These are phyloP conservation scores for Candida stauntonica DNA, from an alignment of 805 yeast species.

Conservation along the genomic window DNA sequence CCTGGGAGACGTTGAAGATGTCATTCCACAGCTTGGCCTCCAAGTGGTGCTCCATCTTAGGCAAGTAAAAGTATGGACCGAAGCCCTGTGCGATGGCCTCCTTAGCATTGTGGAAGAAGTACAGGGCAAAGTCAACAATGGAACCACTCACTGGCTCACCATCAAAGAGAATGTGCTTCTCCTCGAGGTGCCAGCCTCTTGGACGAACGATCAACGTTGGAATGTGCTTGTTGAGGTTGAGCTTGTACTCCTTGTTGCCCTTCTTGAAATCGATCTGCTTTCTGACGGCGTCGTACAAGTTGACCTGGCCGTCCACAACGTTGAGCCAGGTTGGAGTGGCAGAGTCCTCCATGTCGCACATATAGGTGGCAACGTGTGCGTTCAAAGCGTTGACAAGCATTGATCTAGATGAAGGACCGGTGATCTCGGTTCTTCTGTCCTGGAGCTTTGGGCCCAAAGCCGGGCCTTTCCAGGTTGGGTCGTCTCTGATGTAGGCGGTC, in stretches of 20 bases:
- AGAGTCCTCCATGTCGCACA: conserved; percentile 86
- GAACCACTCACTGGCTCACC: conserved; percentile 80
- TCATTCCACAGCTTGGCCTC: conserved; percentile 85
- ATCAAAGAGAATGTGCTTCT: conserved; percentile 64
- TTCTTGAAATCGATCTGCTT: conserved; percentile 52
- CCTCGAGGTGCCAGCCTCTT: conserved; percentile 85
- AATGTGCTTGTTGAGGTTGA: conserved; percentile 42
- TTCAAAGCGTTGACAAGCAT: conserved; percentile 82
- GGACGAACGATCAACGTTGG: conserved; percentile 84
- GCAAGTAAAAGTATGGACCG: conserved; percentile 80
- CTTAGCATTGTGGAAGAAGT: conserved; percentile 71
- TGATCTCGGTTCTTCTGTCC: conserved; percentile 75
- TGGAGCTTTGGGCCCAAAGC: conserved; percentile 67
- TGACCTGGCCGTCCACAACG: conserved; percentile 76
- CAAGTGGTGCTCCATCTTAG: conserved; percentile 82
- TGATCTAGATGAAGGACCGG: conserved; percentile 82
- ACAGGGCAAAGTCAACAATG: conserved; percentile 73
- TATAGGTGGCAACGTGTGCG: conserved; percentile 73
- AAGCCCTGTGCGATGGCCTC: conserved; percentile 58
- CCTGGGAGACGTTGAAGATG: conserved; percentile 72
- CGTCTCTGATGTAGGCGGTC: conserved; percentile 65
- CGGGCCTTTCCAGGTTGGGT: conserved; percentile 73
- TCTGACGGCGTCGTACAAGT: conserved; percentile 72
- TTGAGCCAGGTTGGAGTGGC: conserved; percentile 82
- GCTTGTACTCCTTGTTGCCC: conserved; percentile 33